These are phyloP conservation scores for Hyaloscypha bicolor DNA, from an alignment of 495 filamentous ascomycete genomes.

Conservation along the genomic window DNA sequence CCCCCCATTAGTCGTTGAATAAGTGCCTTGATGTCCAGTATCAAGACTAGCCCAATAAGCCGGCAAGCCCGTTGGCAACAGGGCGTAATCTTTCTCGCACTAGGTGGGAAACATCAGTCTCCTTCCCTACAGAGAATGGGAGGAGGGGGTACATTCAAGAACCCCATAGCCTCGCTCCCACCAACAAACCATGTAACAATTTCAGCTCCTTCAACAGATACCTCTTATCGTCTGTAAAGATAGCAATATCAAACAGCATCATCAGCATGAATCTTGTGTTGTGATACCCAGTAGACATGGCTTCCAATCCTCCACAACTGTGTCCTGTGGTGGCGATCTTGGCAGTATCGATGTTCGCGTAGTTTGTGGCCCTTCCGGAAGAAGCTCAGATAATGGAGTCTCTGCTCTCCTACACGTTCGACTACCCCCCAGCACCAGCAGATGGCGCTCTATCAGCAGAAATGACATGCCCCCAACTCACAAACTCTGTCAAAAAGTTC, in stretches of 20 bases:
- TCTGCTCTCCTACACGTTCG: conserved; percentile 3
- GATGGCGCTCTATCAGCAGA: conserved; percentile 11
- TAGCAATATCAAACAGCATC: conserved; percentile 18
- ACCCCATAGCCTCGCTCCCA: background rate
- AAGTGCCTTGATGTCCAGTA: no score
- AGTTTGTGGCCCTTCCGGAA: conserved; percentile 2
- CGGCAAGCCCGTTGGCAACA: no score
- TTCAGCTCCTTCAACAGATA: conserved; percentile 17
- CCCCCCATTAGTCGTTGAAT: no score
- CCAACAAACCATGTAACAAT: conserved; percentile 20
- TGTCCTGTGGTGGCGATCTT: conserved; percentile 22
- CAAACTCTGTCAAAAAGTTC: conserved; percentile 13
- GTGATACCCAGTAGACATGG: conserved; percentile 13
- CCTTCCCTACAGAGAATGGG: no score
- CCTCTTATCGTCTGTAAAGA: conserved; percentile 9
- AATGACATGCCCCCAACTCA: conserved; percentile 17
- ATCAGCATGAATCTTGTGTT: conserved; percentile 16
- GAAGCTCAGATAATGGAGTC: conserved; percentile 17
- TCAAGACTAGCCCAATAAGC: no score
- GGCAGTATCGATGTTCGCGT: conserved; percentile 17
- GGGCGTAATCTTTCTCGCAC: no score
- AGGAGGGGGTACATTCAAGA: no score
- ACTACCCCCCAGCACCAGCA: background rate
- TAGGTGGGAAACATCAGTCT: no score
- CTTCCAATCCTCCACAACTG: conserved; percentile 22